A percentile compares a stretch with the other conserved stretches of the same genome.
phyloP scores from a whole-genome alignment of 2,329 filamentous ascomycete species.

The Septoria petroselini region DNA sequence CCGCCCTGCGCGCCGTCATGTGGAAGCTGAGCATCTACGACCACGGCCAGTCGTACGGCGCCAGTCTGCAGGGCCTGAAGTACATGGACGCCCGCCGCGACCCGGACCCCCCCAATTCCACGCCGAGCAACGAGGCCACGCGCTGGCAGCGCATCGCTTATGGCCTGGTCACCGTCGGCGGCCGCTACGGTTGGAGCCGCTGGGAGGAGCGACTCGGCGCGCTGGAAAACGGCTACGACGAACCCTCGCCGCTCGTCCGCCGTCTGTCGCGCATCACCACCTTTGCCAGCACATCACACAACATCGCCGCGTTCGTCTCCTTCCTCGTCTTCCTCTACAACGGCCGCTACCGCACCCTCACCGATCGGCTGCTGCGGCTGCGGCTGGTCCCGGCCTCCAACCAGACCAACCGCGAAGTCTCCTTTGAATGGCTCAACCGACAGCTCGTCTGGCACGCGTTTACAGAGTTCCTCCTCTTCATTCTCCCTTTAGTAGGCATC shows the following conservation, averaged over 20 bases:
- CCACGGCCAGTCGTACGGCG: slow-evolving; percentile 91
- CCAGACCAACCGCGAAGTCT: slow-evolving; percentile 85
- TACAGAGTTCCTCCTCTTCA: slow-evolving; percentile 95
- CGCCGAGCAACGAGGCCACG: slow-evolving; percentile 67
- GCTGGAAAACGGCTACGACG: slow-evolving; percentile 70
- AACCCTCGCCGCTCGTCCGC: slow-evolving; percentile 50
- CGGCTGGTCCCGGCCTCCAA: slow-evolving; percentile 80
- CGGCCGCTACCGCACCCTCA: slow-evolving; percentile 83
- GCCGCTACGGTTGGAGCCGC: slow-evolving; percentile 84
- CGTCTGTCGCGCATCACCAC: slow-evolving; percentile 68
- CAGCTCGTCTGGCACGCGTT: slow-evolving; percentile 99
- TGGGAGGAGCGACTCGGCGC: slow-evolving; percentile 85
- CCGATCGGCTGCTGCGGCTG: slow-evolving; percentile 80
- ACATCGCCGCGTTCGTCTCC: slow-evolving; percentile 74
- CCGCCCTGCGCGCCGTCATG: slow-evolving; percentile 71
- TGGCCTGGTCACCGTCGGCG: slow-evolving; percentile 79
- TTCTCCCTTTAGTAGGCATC: slow-evolving; percentile 94
- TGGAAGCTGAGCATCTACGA: slow-evolving; percentile 98
- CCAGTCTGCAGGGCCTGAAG: slow-evolving; percentile 83
- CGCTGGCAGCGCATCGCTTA: slow-evolving; percentile 80
- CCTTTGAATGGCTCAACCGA: slow-evolving; percentile 94
- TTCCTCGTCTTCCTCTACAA: slow-evolving; percentile 90
- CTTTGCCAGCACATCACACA: slow-evolving; percentile 68
- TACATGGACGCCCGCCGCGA: slow-evolving; percentile 74
- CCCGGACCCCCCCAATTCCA: slow-evolving; percentile 15